Conservation (phyloP, 305 asterid genomes). For the Lippia alba region DNA sequence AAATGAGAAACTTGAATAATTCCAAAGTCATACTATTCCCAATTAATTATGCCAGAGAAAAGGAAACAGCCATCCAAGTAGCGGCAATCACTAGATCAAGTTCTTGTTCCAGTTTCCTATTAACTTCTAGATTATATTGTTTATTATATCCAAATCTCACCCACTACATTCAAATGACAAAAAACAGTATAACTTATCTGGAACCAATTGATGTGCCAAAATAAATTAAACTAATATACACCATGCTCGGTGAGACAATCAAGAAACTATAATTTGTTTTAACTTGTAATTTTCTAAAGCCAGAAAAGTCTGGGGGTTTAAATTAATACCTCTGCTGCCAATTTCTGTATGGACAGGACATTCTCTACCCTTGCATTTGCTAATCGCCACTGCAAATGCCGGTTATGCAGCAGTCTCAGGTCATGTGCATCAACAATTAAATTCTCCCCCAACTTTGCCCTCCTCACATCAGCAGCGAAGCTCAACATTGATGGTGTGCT, state of each 20-base stretch:
- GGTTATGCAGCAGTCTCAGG: constrained; percentile 57
- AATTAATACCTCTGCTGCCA: constrained; percentile 55
- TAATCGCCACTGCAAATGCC: constrained; percentile 68
- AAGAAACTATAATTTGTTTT: background rate
- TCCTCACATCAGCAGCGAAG: constrained; percentile 59
- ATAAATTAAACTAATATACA: background rate
- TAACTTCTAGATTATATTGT: background rate
- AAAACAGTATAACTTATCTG: background rate
- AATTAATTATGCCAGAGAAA: background rate
- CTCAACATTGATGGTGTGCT: constrained; percentile 50
- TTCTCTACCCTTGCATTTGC: constrained; percentile 61
- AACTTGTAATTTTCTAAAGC: background rate
- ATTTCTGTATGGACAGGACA: constrained; percentile 44
- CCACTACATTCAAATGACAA: background rate
- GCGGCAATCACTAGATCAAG: background rate
- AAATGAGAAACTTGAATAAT: background rate
- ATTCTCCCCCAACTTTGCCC: constrained; percentile 58
- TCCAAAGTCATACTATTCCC: background rate
- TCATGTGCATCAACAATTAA: constrained; percentile 59
- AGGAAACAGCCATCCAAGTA: background rate
- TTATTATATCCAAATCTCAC: background rate
- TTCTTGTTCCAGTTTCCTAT: background rate
- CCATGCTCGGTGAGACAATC: background rate
- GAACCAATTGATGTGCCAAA: background rate
- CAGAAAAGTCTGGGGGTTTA: background rate